Percentiles rank a stretch among this genome's conserved stretches.
Evolutionary conservation across 768 basidiomycete genomes (phyloP).

Genomic region (Pisolithus microcarpus): DNA sequence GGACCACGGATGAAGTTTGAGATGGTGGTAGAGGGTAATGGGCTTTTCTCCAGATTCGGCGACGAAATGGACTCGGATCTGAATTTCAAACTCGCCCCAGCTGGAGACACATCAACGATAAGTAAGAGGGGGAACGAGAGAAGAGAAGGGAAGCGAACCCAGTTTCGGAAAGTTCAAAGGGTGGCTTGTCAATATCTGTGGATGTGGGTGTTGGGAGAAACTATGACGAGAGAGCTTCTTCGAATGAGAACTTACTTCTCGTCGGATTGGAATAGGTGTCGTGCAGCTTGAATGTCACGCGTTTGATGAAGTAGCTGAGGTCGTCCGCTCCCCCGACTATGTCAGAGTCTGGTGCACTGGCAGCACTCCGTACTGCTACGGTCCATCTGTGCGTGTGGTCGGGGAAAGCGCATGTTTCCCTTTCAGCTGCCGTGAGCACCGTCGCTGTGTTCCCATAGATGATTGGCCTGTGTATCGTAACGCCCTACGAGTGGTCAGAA

Average conservation of each 20-base stretch:
- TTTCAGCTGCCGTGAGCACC: conserved; percentile 68
- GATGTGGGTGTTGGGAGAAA: not conserved
- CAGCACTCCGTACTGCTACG: conserved; percentile 85
- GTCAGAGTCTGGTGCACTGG: conserved; percentile 64
- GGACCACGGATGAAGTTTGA: conserved; percentile 92
- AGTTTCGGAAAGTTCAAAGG: conserved; percentile 93
- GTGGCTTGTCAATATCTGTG: conserved; percentile 83
- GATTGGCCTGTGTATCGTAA: conserved; percentile 82
- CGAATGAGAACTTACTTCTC: conserved; percentile 52
- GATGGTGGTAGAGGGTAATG: conserved; percentile 80
- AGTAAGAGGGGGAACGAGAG: not conserved
- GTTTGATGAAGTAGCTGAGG: conserved; percentile 84
- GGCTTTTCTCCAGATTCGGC: conserved; percentile 89
- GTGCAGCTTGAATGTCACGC: conserved; percentile 95
- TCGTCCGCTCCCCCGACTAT: conserved; percentile 89
- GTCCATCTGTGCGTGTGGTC: conserved; percentile 98
- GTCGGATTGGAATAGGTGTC: conserved; percentile 92
- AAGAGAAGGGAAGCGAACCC: conserved; percentile 44
- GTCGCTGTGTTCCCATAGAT: conserved; percentile 94
- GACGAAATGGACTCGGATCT: conserved; percentile 85
- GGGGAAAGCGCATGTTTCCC: conserved; percentile 42
- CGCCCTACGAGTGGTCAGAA: conserved; percentile 45
- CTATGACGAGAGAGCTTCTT: not conserved
- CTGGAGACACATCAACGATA: conserved; percentile 27
- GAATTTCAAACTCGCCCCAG: conserved; percentile 98